Base-by-base conservation (phyloP, 768 basidiomycete genomes). In the Collybiopsis confluens region DNA sequence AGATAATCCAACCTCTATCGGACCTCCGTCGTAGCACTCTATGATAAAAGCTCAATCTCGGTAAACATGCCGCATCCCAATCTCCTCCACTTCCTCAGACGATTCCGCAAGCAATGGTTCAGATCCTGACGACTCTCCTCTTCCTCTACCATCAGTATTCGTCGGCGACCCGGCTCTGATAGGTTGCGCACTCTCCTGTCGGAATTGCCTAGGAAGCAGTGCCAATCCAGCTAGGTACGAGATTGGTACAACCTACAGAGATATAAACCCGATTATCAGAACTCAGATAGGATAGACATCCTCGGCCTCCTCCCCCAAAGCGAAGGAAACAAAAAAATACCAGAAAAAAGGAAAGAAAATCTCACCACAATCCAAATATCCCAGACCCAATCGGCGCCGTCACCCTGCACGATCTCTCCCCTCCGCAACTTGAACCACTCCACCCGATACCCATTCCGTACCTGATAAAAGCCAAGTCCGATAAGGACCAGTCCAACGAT, bases 351-450 rank as follows among this genome's bases (percentile, higher is more conserved):
- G n/a, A n/a, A n/a, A n/a, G n/a, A n/a, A n/a, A 33, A 16, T 69
- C 76, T 62, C 57, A 80, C 80, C 56, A 70, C 69, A 45, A 74
- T 65, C 80, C 80, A 83, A 9, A 76, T 52, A 55, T 71, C 75
- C 68, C 74, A 82, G 8, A 79, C 51, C 18, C 72, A 67, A 43
- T 73, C 66, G 33, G 74, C 68, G 13, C 62, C 67, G 2, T 61
- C 61, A n/a, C n/a, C n/a, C n/a, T n/a, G n/a, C 1, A 75, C 65
- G 4, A 77, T 50, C 10, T 64, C 56, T 9, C 64, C 74, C 15
- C 72, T 71, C 9, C 80, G 79, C 2, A 77, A 78, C 16, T 54
- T 62, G 0, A 72, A 68, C 82, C 82, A 86, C 62, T 85, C 82
- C 6, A 51, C 45, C 27, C 67, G 64, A 61, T 70, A 80, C 2